Evolutionary conservation across 2,329 filamentous ascomycete genomes (phyloP).

Genomic region (Cladosporium colombiae): DNA sequence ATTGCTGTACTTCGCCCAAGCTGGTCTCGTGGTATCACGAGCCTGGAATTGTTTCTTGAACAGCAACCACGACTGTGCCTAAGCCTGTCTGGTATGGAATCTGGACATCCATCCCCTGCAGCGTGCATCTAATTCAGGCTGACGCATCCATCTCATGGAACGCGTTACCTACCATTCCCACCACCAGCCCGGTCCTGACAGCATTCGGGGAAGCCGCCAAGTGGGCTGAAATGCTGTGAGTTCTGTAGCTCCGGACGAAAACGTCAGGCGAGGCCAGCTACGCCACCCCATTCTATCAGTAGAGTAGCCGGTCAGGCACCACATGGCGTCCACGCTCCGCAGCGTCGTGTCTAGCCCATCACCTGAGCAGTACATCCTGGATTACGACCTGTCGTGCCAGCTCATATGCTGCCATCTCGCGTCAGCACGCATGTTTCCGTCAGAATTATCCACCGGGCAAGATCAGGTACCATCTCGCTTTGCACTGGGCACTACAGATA

Average conservation of each 20-base stretch:
- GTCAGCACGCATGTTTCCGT: conserved; percentile 6
- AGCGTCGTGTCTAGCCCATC: neutral
- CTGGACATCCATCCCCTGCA: neutral
- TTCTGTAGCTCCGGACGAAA: conserved; percentile 11
- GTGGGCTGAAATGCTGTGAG: neutral
- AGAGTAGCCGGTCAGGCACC: conserved; percentile 11
- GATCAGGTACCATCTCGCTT: neutral
- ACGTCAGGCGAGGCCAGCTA: conserved; percentile 7
- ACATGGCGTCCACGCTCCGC: conserved; percentile 16
- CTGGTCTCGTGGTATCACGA: neutral
- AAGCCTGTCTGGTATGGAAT: neutral
- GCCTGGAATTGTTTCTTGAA: neutral
- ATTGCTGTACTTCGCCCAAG: neutral
- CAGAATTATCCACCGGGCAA: neutral
- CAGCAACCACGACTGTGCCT: neutral
- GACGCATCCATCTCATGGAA: neutral
- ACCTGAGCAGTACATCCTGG: neutral
- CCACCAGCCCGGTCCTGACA: neutral
- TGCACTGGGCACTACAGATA: neutral
- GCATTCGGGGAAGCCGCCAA: neutral
- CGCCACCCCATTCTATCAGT: conserved; percentile 10
- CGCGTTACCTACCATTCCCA: neutral
- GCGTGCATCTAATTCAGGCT: neutral
- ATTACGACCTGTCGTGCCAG: conserved; percentile 6
- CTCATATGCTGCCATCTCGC: neutral